Base-by-base conservation (phyloP, 2,329 filamentous ascomycete species). In the Chlorencoelia australis region DNA sequence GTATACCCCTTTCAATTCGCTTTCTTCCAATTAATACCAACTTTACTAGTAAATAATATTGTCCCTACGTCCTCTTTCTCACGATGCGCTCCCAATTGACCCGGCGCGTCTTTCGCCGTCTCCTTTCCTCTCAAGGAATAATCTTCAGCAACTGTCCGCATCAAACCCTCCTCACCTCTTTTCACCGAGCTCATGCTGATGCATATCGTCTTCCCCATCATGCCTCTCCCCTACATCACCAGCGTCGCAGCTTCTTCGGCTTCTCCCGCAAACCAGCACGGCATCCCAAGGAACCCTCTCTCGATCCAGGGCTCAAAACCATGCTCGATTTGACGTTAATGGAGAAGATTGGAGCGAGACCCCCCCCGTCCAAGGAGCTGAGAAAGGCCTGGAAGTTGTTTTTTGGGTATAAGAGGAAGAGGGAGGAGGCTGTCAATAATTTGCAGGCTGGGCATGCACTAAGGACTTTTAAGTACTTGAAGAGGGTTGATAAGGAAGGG, bases 281-380 rank as follows among this genome's bases (percentile, higher is more conserved):
- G 40, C 63, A 71, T 39, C 59, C 77, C 28, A 79, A 75, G 55
- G 66, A 74, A 15, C 66, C 77, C 33, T 69, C 77, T 49, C 64
- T 78, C 42, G 82, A 77, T 51, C 81, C 75, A 1, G 87, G 86
- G 35, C 73, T 87, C 51, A 74, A 76, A 45, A 71, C 70, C 11
- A 73, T 94, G 62, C 71, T 82, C 50, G 71, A 82, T 40, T 71
- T 85, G 56, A 65, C 72, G 35, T 73, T 73, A 47, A 71, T 75
- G 42, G 63, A 79, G 47, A 67, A 71, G 34, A 70, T 82, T 38
- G 68, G 72, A 34, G 65, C 77, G 22, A 73, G 85, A 21, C 71
- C 75, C 7, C 86, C 84, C 11, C 59, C 72, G 0, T 62, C 67
- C 3, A 57, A 67, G n/a, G 73, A 82, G 21, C 63, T 94, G 2